Conservation (phyloP, 768 basidiomycete genomes). For the Suillus hirtellus region DNA sequence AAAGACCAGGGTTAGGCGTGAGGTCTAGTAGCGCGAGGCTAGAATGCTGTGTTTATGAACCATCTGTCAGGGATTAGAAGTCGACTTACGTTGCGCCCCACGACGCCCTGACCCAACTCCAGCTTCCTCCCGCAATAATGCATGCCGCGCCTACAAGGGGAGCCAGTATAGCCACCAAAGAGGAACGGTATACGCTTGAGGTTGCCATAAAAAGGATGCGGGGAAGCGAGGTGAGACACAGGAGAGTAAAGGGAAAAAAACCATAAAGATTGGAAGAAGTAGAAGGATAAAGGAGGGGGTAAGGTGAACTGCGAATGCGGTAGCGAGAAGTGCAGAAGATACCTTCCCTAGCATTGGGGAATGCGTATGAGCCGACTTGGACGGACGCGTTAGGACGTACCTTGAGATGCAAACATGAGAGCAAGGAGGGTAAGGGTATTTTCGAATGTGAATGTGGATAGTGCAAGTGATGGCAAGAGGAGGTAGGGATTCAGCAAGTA, state of each 20-base stretch:
- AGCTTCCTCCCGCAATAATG: constrained; percentile 58
- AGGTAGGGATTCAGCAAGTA: constrained; percentile 91
- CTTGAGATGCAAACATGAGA: constrained; percentile 69
- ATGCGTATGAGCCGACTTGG: neutral
- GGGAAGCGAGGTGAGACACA: constrained; percentile 67
- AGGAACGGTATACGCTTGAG: constrained; percentile 22
- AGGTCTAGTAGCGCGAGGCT: constrained; percentile 86
- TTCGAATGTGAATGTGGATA: constrained; percentile 83
- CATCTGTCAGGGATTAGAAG: neutral
- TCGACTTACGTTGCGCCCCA: constrained; percentile 78
- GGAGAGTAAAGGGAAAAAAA: too few relatives aligned
- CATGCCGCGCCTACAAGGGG: constrained; percentile 47
- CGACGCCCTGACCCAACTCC: constrained; percentile 71
- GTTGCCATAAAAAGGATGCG: constrained; percentile 35
- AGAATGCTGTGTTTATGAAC: constrained; percentile 4
- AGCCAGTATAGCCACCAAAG: constrained; percentile 50
- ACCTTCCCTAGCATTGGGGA: constrained; percentile 47
- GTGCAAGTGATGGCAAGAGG: constrained; percentile 73
- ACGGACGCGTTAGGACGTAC: constrained; percentile 36
- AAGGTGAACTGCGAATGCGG: constrained; percentile 72
- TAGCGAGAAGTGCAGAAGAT: constrained; percentile 57
- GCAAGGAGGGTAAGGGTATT: constrained; percentile 68
- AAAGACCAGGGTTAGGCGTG: constrained; percentile 90
- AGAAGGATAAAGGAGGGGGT: constrained; percentile 70
- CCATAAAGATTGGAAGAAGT: constrained; percentile 62